Percentiles rank a stretch among this genome's conserved stretches.
Conservation (phyloP, 805 yeast species). For the Phaffomyces opuntiae region DNA sequence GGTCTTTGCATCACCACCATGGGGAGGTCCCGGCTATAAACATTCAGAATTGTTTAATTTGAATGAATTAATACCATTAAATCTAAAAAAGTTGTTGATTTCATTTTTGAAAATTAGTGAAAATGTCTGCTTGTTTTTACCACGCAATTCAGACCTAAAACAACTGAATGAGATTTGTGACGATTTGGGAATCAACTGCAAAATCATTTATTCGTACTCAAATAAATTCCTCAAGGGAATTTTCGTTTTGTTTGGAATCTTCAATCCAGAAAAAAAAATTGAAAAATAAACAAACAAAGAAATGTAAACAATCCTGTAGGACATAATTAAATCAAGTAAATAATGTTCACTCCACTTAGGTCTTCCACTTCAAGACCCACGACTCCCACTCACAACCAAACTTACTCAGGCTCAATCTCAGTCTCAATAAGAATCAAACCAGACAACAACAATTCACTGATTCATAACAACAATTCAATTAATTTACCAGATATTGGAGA, state of each 20-base stretch:
- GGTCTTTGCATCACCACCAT: slow-evolving; percentile 75
- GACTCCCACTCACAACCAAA: slow-evolving; percentile 1
- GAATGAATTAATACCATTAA: slow-evolving; percentile 39
- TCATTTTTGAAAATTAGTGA: slow-evolving; percentile 34
- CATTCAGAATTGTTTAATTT: slow-evolving; percentile 38
- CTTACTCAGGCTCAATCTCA: slow-evolving; percentile 49
- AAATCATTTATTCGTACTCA: slow-evolving; percentile 37
- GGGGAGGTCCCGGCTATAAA: slow-evolving; percentile 74
- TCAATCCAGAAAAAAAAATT: not conserved
- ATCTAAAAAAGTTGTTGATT: slow-evolving; percentile 36
- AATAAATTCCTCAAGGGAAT: slow-evolving; percentile 46
- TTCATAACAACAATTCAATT: slow-evolving; percentile 18
- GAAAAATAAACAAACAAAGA: not conserved
- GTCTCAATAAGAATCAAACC: slow-evolving; percentile 82
- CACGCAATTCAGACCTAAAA: slow-evolving; percentile 47
- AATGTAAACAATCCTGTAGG: not conserved
- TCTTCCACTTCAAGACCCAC: slow-evolving; percentile 1
- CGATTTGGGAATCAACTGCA: slow-evolving; percentile 37
- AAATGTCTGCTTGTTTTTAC: slow-evolving; percentile 56
- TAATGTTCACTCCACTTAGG: slow-evolving; percentile 1
- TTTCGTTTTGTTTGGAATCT: slow-evolving; percentile 23
- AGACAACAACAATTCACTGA: slow-evolving; percentile 33
- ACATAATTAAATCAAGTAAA: not conserved
- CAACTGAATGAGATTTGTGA: slow-evolving; percentile 40
- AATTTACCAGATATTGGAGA: slow-evolving; percentile 45